Percentiles rank a stretch among this genome's conserved stretches.
These are phyloP conservation scores for Chrysosporium queenslandicum DNA, from an alignment of 2,329 filamentous ascomycete species.

Conservation along the genomic window DNA sequence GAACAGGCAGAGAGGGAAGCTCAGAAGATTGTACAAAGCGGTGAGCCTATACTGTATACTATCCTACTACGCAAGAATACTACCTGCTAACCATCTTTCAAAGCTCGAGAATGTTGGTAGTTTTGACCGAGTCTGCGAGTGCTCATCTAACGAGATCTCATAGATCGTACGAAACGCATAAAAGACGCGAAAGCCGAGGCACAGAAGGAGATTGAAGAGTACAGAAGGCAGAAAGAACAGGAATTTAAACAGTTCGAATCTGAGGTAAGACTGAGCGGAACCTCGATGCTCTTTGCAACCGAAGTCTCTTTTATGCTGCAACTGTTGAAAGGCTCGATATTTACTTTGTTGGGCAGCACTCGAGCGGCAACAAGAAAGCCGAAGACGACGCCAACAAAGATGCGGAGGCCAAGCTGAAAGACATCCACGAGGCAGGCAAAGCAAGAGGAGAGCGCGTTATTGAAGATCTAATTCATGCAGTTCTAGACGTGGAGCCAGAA, in stretches of 20 bases:
- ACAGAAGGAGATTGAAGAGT: slow-evolving; percentile 94
- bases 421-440: slow-evolving; percentile 70
- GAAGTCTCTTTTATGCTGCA: not conserved
- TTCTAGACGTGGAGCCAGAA: slow-evolving; percentile 71
- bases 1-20: slow-evolving; percentile 88
- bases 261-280: slow-evolving; percentile 43
- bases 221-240: slow-evolving; percentile 77
- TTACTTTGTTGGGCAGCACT: slow-evolving; percentile 53
- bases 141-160: slow-evolving; percentile 1
- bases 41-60: slow-evolving; percentile 41
- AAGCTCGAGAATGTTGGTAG: slow-evolving; percentile 75
- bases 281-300: not conserved
- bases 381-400: slow-evolving; percentile 72
- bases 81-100: slow-evolving; percentile 8
- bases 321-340: not conserved
- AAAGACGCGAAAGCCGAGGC: slow-evolving; percentile 93
- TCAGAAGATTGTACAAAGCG: slow-evolving; percentile 97
- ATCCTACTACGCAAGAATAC: not conserved
- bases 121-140: not conserved
- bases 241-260: slow-evolving; percentile 94
- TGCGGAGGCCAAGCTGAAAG: slow-evolving; percentile 67
- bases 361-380: slow-evolving; percentile 76
- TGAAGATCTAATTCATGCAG: slow-evolving; percentile 71
- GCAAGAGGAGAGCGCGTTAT: slow-evolving; percentile 72
- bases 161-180: slow-evolving; percentile 91